Percentiles rank a stretch among this genome's conserved stretches.
Conservation (phyloP, 1,284 basidiomycete species). For the Naganishia sp. region DNA sequence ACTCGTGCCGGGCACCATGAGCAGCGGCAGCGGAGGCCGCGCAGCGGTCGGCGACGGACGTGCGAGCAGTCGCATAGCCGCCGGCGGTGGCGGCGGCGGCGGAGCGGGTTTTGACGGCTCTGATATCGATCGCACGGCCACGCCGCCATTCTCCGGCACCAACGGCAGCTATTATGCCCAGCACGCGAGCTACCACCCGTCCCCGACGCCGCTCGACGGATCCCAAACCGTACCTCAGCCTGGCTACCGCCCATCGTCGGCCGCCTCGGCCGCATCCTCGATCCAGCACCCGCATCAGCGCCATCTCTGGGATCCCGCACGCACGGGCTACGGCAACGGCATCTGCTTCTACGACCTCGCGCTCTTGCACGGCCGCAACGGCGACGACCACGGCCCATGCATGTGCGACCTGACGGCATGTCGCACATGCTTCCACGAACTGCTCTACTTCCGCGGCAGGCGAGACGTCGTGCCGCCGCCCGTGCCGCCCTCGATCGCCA, state of each 20-base stretch:
- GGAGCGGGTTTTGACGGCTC: not conserved
- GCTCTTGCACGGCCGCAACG: slow-evolving; percentile 31
- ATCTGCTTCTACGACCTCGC: slow-evolving; percentile 35
- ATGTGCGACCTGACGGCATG: slow-evolving; percentile 35
- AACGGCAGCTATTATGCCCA: slow-evolving; percentile 27
- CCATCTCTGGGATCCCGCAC: slow-evolving; percentile 34
- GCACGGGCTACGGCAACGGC: slow-evolving; percentile 35
- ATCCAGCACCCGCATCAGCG: slow-evolving; percentile 32
- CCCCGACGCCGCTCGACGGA: not conserved
- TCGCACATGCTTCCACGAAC: slow-evolving; percentile 35
- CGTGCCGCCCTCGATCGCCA: slow-evolving; percentile 5
- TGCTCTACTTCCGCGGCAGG: slow-evolving; percentile 34
- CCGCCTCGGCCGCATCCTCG: slow-evolving; percentile 4
- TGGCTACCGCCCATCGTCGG: slow-evolving; percentile 7
- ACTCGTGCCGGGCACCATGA: slow-evolving; percentile 30
- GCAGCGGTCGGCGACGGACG: slow-evolving; percentile 25
- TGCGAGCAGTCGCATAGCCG: slow-evolving; percentile 17
- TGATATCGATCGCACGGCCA: not conserved
- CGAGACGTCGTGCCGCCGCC: slow-evolving; percentile 30
- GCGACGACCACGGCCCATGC: slow-evolving; percentile 35
- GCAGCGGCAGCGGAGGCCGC: slow-evolving; percentile 15
- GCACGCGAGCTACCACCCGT: slow-evolving; percentile 5
- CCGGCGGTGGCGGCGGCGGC: not conserved
- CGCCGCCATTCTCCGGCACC: slow-evolving; percentile 21
- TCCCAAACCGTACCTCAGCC: slow-evolving; percentile 8